Conservation (phyloP, 805 yeast species). For the Candida arabinofermentans region DNA sequence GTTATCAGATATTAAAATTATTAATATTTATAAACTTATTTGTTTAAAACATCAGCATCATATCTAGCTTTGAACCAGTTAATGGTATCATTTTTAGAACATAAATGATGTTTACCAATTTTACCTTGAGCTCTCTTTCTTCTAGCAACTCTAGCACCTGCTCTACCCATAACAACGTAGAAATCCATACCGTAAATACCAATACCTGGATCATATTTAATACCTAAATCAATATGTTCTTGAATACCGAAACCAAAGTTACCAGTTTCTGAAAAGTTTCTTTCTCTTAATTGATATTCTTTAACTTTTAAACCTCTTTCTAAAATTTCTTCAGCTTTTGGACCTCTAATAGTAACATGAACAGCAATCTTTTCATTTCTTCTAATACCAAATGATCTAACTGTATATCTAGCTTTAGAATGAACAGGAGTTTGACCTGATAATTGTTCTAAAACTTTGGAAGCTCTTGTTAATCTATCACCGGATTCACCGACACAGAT, state of each 20-base stretch:
- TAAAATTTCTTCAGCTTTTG: slow-evolving; percentile 98
- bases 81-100: slow-evolving; percentile 90
- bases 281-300: slow-evolving; percentile 94
- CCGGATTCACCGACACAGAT: slow-evolving; percentile 99
- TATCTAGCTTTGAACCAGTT: slow-evolving; percentile 99
- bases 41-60: slow-evolving; percentile 96
- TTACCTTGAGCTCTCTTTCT: slow-evolving; percentile 90
- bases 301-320: slow-evolving; percentile 99
- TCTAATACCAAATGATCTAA: slow-evolving; percentile 99
- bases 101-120: slow-evolving; percentile 91
- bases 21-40: slow-evolving; percentile 39
- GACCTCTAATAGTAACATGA: slow-evolving; percentile 99
- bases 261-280: slow-evolving; percentile 98
- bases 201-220: slow-evolving; percentile 98
- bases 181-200: slow-evolving; percentile 99
- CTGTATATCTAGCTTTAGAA: slow-evolving; percentile 99
- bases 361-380: slow-evolving; percentile 99
- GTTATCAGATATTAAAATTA: neutral
- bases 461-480: slow-evolving; percentile 99
- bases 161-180: slow-evolving; percentile 99
- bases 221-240: slow-evolving; percentile 99
- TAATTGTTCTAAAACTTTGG: slow-evolving; percentile 99
- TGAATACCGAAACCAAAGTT: slow-evolving; percentile 99
- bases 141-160: slow-evolving; percentile 98
- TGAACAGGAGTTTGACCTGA: slow-evolving; percentile 99